phyloP scores from a whole-genome alignment of 2,329 filamentous ascomycete genomes.

The Exophiala viscosa region DNA sequence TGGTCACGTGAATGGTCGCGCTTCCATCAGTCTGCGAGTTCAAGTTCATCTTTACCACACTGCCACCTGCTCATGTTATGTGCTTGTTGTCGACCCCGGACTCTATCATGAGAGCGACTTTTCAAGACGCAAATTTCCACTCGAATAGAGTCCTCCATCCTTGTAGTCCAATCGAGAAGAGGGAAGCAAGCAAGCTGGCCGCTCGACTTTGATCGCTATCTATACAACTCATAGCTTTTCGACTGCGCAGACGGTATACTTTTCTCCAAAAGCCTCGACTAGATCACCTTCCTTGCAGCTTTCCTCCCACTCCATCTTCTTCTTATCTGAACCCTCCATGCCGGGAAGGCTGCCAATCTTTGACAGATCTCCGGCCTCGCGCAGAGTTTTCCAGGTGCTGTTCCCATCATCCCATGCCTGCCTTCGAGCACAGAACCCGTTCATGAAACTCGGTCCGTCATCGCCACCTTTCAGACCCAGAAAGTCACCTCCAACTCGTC shows the following conservation, averaged over 20 bases:
- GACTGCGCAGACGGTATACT: conserved; percentile 11
- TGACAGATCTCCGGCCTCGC: conserved; percentile 3
- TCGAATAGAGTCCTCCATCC: too few relatives aligned
- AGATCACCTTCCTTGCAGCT: conserved; percentile 7
- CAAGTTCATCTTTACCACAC: too few relatives aligned
- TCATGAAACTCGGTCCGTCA: conserved; percentile 1
- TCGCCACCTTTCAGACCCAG: conserved; percentile 10
- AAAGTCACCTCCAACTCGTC: conserved; percentile 10
- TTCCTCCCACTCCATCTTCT: background rate
- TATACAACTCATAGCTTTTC: background rate
- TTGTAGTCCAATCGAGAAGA: too few relatives aligned
- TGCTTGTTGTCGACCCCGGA: too few relatives aligned
- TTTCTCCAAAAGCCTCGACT: conserved; percentile 7
- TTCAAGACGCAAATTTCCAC: too few relatives aligned
- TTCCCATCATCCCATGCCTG: background rate
- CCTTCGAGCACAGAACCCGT: conserved; percentile 8
- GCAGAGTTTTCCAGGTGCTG: background rate
- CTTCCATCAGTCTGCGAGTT: too few relatives aligned
- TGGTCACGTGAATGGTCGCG: too few relatives aligned
- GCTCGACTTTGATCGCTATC: too few relatives aligned
- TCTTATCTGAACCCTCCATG: background rate
- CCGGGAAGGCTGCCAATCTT: conserved; percentile 6
- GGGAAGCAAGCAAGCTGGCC: too few relatives aligned
- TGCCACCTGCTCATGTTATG: too few relatives aligned
- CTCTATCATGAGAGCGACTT: too few relatives aligned